These are phyloP conservation scores for Candida saitoana DNA, from an alignment of 805 yeast species.

Conservation along the genomic window DNA sequence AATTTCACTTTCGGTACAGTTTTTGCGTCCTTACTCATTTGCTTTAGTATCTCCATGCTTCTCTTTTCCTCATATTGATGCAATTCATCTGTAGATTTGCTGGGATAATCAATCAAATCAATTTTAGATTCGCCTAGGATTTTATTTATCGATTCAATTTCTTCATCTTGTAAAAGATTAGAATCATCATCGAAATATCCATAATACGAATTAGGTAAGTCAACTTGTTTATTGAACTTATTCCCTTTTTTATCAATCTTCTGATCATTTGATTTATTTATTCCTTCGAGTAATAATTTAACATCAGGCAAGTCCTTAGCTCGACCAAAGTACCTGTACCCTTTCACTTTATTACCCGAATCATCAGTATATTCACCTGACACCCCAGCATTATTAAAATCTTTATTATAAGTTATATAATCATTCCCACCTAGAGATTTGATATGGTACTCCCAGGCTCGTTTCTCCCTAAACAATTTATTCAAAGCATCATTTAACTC, in stretches of 20 bases:
- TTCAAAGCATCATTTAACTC: conserved; percentile 75
- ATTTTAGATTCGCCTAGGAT: conserved; percentile 9
- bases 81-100: conserved; percentile 14
- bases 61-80: conserved; percentile 25
- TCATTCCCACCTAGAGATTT: conserved; percentile 71
- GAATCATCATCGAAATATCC: conserved; percentile 35
- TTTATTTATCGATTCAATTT: conserved; percentile 7
- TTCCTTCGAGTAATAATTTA: conserved; percentile 18
- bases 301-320: conserved; percentile 81
- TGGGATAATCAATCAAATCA: neutral
- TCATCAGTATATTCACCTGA: conserved; percentile 9
- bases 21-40: conserved; percentile 3
- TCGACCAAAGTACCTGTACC: conserved; percentile 76
- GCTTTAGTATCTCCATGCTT: conserved; percentile 16
- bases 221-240: conserved; percentile 3
- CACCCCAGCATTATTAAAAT: conserved; percentile 15
- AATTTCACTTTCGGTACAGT: conserved; percentile 9
- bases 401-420: conserved; percentile 35
- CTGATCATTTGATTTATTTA: conserved; percentile 6
- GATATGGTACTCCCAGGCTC: conserved; percentile 77
- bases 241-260: conserved; percentile 21
- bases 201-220: conserved; percentile 29
- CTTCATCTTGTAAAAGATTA: neutral
- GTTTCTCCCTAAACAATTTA: conserved; percentile 58
- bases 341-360: conserved; percentile 34